Evolutionary conservation across 345 rosid species (phyloP).

Genomic region (Cardamine occulta): DNA sequence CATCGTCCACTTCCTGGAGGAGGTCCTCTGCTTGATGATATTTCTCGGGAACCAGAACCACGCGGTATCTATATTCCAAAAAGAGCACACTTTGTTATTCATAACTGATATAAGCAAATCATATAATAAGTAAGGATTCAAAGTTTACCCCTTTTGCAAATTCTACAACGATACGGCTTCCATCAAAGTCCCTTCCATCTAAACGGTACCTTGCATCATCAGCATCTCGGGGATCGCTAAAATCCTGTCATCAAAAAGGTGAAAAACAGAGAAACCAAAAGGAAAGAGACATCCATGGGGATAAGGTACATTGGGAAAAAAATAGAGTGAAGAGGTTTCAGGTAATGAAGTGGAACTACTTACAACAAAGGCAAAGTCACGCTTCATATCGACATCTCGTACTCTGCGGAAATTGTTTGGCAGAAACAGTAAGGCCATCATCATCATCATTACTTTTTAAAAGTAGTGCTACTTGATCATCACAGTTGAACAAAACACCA

Average conservation of each 20-base stretch:
- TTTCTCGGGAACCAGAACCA: slow-evolving; percentile 6
- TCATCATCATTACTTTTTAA: slow-evolving; percentile 44
- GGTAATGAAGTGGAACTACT: slow-evolving; percentile 18
- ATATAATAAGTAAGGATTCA: neutral
- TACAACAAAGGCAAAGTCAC: slow-evolving; percentile 94
- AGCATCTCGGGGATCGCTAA: slow-evolving; percentile 21
- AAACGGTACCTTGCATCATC: slow-evolving; percentile 17
- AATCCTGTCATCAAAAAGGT: neutral
- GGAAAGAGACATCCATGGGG: slow-evolving; percentile 33
- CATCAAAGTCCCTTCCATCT: slow-evolving; percentile 47
- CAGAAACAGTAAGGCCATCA: slow-evolving; percentile 97
- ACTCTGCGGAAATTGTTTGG: slow-evolving; percentile 92
- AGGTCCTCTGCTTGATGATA: slow-evolving; percentile 6
- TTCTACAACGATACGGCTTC: slow-evolving; percentile 60
- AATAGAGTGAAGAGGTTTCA: neutral
- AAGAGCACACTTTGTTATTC: neutral
- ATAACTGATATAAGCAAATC: neutral
- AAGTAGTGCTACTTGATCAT: slow-evolving; percentile 80
- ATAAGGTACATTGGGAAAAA: neutral
- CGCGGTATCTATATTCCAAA: neutral
- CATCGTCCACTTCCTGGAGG: slow-evolving; percentile 6
- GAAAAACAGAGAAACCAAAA: neutral
- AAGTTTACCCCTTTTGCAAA: slow-evolving; percentile 1
- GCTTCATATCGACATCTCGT: slow-evolving; percentile 97
- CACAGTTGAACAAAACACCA: slow-evolving; percentile 87